Percentiles rank a stretch among this genome's conserved stretches.
Evolutionary conservation across 352 stramenopile species (phyloP).

Genomic region (Pythium brachiatum): DNA sequence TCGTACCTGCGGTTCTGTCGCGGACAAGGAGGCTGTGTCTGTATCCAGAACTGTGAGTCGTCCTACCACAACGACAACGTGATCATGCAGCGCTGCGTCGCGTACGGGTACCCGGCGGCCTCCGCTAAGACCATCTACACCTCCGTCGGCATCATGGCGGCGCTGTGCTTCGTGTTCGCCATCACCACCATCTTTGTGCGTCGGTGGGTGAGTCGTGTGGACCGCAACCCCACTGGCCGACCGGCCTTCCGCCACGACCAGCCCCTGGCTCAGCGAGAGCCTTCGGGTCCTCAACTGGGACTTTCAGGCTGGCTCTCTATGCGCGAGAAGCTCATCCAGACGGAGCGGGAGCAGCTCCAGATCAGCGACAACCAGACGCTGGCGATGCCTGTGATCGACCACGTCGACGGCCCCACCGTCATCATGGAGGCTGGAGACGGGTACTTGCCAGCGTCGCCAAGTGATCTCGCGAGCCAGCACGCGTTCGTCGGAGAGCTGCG

Average conservation of each 20-base stretch:
- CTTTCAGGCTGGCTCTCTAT: conserved; percentile 53
- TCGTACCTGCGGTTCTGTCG: conserved; percentile 22
- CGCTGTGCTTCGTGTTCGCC: conserved; percentile 13
- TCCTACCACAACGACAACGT: conserved; percentile 23
- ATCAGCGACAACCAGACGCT: background rate
- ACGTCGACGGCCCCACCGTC: background rate
- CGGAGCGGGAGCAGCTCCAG: conserved; percentile 19
- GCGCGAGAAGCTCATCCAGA: conserved; percentile 54
- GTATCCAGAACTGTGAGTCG: conserved; percentile 18
- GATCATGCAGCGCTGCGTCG: conserved; percentile 21
- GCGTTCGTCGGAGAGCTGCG: background rate
- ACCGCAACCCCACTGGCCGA: background rate
- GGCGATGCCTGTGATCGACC: conserved; percentile 11
- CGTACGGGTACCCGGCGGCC: background rate
- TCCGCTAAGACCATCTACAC: conserved; percentile 19
- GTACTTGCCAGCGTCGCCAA: conserved; percentile 37
- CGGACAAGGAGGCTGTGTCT: conserved; percentile 22
- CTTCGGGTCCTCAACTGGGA: conserved; percentile 35
- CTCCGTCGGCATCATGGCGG: conserved; percentile 20
- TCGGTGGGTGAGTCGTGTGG: conserved; percentile 12
- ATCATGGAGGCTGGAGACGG: conserved; percentile 38
- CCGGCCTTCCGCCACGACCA: conserved; percentile 12
- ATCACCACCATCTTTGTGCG: conserved; percentile 13
- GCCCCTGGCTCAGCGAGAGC: conserved; percentile 18
- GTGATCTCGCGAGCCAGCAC: conserved; percentile 16